Conservation (phyloP, 176 grass and related monocot species). For the Leersia perrieri region DNA sequence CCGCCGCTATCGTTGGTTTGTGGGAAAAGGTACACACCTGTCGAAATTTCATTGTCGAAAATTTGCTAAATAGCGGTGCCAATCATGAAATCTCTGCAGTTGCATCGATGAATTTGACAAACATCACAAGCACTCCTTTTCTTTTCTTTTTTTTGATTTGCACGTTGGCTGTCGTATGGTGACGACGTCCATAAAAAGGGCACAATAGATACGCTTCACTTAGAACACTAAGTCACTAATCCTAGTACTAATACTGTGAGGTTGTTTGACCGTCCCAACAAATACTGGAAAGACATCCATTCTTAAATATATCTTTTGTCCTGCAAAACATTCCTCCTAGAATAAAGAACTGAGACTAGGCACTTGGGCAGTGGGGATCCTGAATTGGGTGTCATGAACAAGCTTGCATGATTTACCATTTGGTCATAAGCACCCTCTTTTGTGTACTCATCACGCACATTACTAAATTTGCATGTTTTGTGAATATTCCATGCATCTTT, state of each 20-base stretch:
- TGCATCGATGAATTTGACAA: background rate
- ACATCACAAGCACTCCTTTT: background rate
- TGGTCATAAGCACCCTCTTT: background rate
- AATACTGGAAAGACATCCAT: background rate
- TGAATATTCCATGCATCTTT: constrained; percentile 32
- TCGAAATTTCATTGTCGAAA: background rate
- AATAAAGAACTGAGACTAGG: background rate
- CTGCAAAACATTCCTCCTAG: background rate
- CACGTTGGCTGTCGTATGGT: background rate
- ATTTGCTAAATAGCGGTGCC: background rate
- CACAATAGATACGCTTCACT: background rate
- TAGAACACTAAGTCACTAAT: background rate
- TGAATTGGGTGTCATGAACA: background rate
- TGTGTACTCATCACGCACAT: constrained; percentile 6
- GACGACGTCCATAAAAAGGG: background rate
- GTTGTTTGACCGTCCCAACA: constrained; percentile 16
- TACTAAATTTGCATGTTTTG: background rate
- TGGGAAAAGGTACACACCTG: background rate
- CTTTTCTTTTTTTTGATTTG: background rate
- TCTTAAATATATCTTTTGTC: background rate
- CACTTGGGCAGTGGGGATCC: background rate
- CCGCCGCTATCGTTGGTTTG: no score
- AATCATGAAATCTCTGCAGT: background rate
- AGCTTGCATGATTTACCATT: constrained; percentile 28
- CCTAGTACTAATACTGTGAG: constrained; percentile 10